Conservation (phyloP, 768 basidiomycete species). For the Naganishia vaughanmartiniae region DNA sequence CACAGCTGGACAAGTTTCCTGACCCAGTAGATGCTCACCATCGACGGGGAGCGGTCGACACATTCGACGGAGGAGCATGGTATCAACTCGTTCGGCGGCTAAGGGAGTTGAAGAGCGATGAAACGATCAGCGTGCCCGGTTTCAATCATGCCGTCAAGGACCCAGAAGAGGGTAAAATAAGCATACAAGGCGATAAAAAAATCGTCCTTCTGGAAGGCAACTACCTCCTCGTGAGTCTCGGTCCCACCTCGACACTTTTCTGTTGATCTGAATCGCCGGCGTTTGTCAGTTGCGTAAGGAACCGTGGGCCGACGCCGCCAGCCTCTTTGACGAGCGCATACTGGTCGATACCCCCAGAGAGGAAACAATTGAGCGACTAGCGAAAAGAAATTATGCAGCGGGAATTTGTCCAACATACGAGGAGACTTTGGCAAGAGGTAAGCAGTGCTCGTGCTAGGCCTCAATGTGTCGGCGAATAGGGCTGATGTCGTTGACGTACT, state of each 20-base stretch:
- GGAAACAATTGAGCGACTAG: conserved; percentile 27
- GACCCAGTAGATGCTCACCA: conserved; percentile 70
- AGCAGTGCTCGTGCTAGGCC: background rate
- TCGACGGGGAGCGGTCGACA: conserved; percentile 73
- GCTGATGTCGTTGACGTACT: background rate
- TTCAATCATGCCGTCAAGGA: conserved; percentile 88
- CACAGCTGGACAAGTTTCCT: conserved; percentile 70
- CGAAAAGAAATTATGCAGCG: conserved; percentile 9
- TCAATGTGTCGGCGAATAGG: background rate
- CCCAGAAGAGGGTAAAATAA: conserved; percentile 63
- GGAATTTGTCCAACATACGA: conserved; percentile 22
- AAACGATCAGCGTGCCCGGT: conserved; percentile 64
- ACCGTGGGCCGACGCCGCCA: conserved; percentile 6
- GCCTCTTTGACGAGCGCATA: conserved; percentile 22
- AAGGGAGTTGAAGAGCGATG: conserved; percentile 45
- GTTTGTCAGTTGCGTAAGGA: conserved; percentile 13
- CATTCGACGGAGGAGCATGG: conserved; percentile 76
- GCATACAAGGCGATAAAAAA: conserved; percentile 65
- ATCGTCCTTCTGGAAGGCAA: conserved; percentile 82
- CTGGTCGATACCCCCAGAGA: background rate
- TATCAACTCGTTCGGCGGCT: conserved; percentile 65
- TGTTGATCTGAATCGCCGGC: background rate
- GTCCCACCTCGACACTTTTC: no score
- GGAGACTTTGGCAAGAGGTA: conserved; percentile 20
- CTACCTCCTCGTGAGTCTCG: background rate